Conservation (phyloP, 805 yeast species). For the Candida montana region DNA sequence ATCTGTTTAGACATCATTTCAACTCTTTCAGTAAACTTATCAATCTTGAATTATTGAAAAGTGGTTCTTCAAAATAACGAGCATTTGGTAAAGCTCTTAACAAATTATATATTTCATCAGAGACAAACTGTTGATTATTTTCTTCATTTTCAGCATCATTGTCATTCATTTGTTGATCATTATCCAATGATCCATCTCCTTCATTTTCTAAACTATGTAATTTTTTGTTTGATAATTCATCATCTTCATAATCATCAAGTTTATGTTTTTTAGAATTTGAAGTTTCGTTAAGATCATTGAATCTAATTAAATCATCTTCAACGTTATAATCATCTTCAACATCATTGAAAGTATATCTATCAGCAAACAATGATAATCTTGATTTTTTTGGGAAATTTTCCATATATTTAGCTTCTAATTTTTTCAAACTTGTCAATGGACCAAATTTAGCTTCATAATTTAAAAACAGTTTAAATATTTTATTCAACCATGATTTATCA, state of each 20-base stretch:
- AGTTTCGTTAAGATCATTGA: slow-evolving; percentile 23
- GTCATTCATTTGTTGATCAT: background rate
- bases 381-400: slow-evolving; percentile 61
- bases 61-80: slow-evolving; percentile 44
- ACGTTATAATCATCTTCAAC: slow-evolving; percentile 10
- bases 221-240: background rate
- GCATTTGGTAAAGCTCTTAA: slow-evolving; percentile 53
- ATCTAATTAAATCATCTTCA: slow-evolving; percentile 22
- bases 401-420: slow-evolving; percentile 60
- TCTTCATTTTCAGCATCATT: slow-evolving; percentile 5
- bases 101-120: slow-evolving; percentile 43
- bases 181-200: background rate
- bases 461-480: slow-evolving; percentile 53
- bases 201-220: background rate
- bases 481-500: slow-evolving; percentile 32
- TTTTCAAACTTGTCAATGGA: slow-evolving; percentile 59
- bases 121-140: slow-evolving; percentile 17
- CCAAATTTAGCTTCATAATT: slow-evolving; percentile 66
- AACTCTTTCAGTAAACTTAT: slow-evolving; percentile 13
- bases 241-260: slow-evolving; percentile 9
- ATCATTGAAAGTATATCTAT: slow-evolving; percentile 31
- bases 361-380: slow-evolving; percentile 30
- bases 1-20: background rate
- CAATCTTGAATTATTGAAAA: slow-evolving; percentile 51
- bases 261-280: slow-evolving; percentile 13